Conservation (phyloP, 768 basidiomycete species). For the Hortiboletus flavorubellus region DNA sequence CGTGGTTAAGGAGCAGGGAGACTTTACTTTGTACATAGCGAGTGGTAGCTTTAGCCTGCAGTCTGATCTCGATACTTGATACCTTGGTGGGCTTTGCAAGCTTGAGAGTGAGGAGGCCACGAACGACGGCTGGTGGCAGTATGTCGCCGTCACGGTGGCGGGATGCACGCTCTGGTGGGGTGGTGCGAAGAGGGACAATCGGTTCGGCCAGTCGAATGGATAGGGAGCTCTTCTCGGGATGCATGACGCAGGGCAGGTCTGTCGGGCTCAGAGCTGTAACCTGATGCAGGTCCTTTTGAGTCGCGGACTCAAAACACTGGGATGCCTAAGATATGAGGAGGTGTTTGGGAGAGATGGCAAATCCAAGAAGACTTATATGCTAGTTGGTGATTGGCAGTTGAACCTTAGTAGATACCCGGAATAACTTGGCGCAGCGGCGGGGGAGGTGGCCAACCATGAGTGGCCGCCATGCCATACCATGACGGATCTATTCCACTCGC, state of each 20-base stretch:
- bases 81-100: slow-evolving; percentile 80
- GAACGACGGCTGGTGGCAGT: slow-evolving; percentile 59
- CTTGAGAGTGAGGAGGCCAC: slow-evolving; percentile 62
- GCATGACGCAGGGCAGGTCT: slow-evolving; percentile 4
- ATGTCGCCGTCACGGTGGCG: slow-evolving; percentile 26
- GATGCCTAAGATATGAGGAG: background rate
- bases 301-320: background rate
- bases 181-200: slow-evolving; percentile 60
- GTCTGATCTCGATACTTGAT: slow-evolving; percentile 76
- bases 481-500: no score
- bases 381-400: background rate
- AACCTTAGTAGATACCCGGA: background rate
- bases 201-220: slow-evolving; percentile 68
- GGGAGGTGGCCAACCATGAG: background rate
- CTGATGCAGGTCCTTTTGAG: background rate
- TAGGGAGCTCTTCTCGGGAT: slow-evolving; percentile 40
- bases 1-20: background rate
- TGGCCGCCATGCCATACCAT: background rate
- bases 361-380: background rate
- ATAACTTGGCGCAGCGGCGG: background rate
- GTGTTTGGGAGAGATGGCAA: background rate
- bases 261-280: background rate
- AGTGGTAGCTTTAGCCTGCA: slow-evolving; percentile 68
- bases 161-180: slow-evolving; percentile 32
- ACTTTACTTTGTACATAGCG: slow-evolving; percentile 84